Conservation (phyloP, 2,329 filamentous ascomycete genomes). For the Capronia coronata region DNA sequence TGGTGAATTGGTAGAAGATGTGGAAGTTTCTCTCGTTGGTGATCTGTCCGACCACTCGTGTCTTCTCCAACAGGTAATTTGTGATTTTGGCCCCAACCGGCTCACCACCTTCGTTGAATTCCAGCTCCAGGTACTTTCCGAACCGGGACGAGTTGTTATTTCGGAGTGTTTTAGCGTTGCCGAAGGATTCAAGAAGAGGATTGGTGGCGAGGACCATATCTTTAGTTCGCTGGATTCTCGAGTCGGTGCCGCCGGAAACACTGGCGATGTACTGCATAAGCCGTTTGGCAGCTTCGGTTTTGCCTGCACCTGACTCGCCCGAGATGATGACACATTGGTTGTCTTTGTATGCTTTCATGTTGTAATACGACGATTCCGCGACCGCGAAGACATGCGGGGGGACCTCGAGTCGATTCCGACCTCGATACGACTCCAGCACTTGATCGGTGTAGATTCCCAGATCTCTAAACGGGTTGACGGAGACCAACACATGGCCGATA, state of each 20-base stretch:
- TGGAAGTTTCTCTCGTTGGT: conserved; percentile 95
- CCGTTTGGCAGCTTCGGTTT: conserved; percentile 96
- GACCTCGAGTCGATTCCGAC: conserved; percentile 90
- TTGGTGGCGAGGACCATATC: conserved; percentile 99
- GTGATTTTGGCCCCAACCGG: conserved; percentile 96
- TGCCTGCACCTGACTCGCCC: conserved; percentile 94
- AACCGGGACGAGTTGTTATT: conserved; percentile 99
- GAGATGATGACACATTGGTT: conserved; percentile 99
- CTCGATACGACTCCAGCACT: conserved; percentile 87
- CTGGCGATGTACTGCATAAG: conserved; percentile 99
- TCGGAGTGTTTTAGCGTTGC: conserved; percentile 93
- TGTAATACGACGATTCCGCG: conserved; percentile 94
- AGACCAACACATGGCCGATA: conserved; percentile 98
- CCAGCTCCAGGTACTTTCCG: conserved; percentile 94
- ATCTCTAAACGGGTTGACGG: conserved; percentile 96
- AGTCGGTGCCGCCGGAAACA: conserved; percentile 77
- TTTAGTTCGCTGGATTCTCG: conserved; percentile 92
- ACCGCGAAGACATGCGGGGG: conserved; percentile 96
- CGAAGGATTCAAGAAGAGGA: conserved; percentile 91
- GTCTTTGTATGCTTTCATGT: conserved; percentile 99
- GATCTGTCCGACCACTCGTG: conserved; percentile 91
- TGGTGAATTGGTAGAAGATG: conserved; percentile 99
- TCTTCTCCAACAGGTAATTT: conserved; percentile 95
- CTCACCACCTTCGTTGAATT: conserved; percentile 88
- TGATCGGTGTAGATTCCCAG: conserved; percentile 95